A percentile compares a stretch with the other conserved stretches of the same genome.
Conservation (phyloP, 495 filamentous ascomycete species). For the Amniculicola lignicola region DNA sequence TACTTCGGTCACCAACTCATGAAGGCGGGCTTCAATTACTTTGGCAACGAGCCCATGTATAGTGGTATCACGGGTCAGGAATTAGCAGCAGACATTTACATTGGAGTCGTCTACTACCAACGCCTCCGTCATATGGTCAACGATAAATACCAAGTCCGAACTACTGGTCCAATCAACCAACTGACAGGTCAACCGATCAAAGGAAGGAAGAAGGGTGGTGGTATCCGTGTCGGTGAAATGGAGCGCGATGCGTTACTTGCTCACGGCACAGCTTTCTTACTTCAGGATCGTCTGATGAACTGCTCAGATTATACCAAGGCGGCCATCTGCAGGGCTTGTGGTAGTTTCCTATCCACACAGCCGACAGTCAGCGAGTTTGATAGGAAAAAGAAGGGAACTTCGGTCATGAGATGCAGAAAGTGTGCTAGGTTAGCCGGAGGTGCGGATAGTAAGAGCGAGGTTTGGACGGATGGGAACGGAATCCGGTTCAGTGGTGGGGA, state of each 20-base stretch:
- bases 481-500: conserved; percentile 79
- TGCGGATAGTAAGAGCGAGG: conserved; percentile 62
- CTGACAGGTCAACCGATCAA: conserved; percentile 96
- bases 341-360: conserved; percentile 80
- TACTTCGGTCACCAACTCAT: conserved; percentile 94
- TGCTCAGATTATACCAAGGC: conserved; percentile 86
- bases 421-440: conserved; percentile 59
- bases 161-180: conserved; percentile 82
- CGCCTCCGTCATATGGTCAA: conserved; percentile 98
- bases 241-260: conserved; percentile 92
- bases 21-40: conserved; percentile 94
- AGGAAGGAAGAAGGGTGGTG: conserved; percentile 89
- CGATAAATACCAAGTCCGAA: conserved; percentile 98
- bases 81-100: conserved; percentile 90
- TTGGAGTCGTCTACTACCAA: conserved; percentile 97
- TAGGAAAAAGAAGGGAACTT: conserved; percentile 49
- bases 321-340: conserved; percentile 85
- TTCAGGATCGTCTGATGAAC: conserved; percentile 94
- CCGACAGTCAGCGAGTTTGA: conserved; percentile 61
- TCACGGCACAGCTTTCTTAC: conserved; percentile 88
- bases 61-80: conserved; percentile 93
- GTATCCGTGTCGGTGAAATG: conserved; percentile 99
- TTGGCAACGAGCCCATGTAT: conserved; percentile 98
- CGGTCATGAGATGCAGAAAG: conserved; percentile 76
- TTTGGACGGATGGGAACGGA: conserved; percentile 91